Base-by-base conservation (phyloP, 1,139 yeast species). In the Diutina ranongensis region DNA sequence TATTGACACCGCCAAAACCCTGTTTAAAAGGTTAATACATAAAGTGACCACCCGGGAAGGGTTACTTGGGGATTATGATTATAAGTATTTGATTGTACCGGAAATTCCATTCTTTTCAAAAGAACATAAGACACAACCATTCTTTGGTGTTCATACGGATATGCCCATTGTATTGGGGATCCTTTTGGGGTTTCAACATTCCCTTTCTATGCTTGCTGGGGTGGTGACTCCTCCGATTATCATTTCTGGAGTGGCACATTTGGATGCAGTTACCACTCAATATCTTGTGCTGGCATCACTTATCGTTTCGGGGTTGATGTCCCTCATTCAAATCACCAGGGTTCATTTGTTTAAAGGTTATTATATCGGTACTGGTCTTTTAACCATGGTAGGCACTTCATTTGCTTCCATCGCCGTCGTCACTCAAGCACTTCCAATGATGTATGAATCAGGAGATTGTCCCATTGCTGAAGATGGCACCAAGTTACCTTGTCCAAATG, bases 171-270 rank as follows among this genome's bases (percentile, higher is more conserved):
- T 83, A 13, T 67, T 87, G 47, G 95, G 95, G 1, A 62, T 83
- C 47, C 53, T 87, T 5, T 72, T 88, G 44, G 96, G 96, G 16
- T 72, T 88, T 53, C 96, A 87, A 64, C 97, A 88, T 59, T 69
- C 94, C 1, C 65, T 88, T 53, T 82, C 96, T 41, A 86, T 87
- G 95, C 65, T 88, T 64, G 96, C 95, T 9, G 96, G 96, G 56
- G 77, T 88, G 45, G 83, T 83, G 35, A 71, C 94, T 15, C 95
- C 95, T 4, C 94, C 95, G 3, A 64, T 86, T 48, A 68, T 85
- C 54, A 83, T 84, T 45, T 66, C 88, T 1, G 55, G 67, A 8
- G 63, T 73, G 25, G 88, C 89, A 21, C 72, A 83, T 59, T 68
- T 87, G 47, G 62, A 61, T 32, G 52, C 67, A 16, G 71, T 62